Evolutionary conservation across 2,329 filamentous ascomycete species (phyloP), one percentile per base, ranked within the genome.

Genomic region (Colletotrichum magnum): DNA sequence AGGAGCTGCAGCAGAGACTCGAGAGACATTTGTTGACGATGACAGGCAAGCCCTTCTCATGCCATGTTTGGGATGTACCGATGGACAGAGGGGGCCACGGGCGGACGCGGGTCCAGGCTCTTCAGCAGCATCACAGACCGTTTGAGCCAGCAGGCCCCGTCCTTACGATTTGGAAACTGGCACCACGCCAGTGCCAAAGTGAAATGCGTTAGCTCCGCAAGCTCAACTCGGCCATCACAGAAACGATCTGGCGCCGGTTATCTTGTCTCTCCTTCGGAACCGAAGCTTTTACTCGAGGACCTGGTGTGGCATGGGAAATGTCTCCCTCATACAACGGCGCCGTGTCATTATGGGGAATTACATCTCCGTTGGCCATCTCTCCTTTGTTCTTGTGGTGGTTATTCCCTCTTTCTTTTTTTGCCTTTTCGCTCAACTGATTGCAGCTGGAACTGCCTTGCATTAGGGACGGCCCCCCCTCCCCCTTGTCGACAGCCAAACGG

Each of bases 81-180:
- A 45, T 63, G 41, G 26, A 32, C 21, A 24, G 45, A 18, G 24
- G 60, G 60, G 32, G 32, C 32, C 7, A 36, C 39, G 26, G 39
- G 21, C 26, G 59, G 59, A 21, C 41, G n/a, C 39, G 51, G 51
- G 51, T 41, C 60, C 51, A 56, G 60, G 56, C 60, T 63, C 65
- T 47, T 18, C 28, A 61, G 45, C 47, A 50, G 53, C 61, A 50
- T 57, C 65, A 47, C 65, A 41, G 65, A 43, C 53, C 21, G 61
- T 68, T 65, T 68, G 65, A 54, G 48, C 59, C 54, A 58, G 65
- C 65, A 68, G 61, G 65, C 65, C 43, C 48, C 63, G 60, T 48
- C 65, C 61, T 32, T 58, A 58, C 65, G 64, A 41, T 21, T 53
- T 64, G 45, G 60, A 68, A 58, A 68, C 65, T 54, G 62, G 28